phyloP scores from a whole-genome alignment of 139 green algal species.

The Chlorella sorokiniana region DNA sequence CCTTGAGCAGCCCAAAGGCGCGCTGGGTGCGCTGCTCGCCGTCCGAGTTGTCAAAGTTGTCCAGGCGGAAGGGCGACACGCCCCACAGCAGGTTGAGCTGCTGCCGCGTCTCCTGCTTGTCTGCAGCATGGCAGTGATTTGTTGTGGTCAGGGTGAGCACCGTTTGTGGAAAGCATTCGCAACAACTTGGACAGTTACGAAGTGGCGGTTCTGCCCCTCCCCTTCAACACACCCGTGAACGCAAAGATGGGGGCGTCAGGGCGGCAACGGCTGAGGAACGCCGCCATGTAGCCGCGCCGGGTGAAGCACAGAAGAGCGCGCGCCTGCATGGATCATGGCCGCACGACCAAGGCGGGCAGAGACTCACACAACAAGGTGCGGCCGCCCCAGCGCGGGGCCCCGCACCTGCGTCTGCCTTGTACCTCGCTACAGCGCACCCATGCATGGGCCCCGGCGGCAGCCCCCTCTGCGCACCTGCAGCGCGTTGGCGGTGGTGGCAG shows the following conservation, averaged over 20 bases:
- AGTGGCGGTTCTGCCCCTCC: not conserved
- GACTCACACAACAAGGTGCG: too few relatives aligned
- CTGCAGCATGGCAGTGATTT: slow-evolving; percentile 15
- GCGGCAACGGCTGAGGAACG: slow-evolving; percentile 74
- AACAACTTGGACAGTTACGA: not conserved
- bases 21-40: slow-evolving; percentile 64
- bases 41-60: slow-evolving; percentile 54
- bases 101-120: slow-evolving; percentile 62
- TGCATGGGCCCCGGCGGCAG: too few relatives aligned
- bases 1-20: slow-evolving; percentile 64
- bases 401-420: too few relatives aligned
- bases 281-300: slow-evolving; percentile 74
- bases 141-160: not conserved
- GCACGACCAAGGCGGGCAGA: too few relatives aligned
- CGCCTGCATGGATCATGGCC: too few relatives aligned
- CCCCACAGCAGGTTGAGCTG: slow-evolving; percentile 80
- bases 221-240: slow-evolving; percentile 68
- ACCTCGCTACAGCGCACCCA: too few relatives aligned
- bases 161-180: not conserved
- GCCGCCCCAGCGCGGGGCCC: too few relatives aligned
- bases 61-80: slow-evolving; percentile 74
- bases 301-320: slow-evolving; percentile 86
- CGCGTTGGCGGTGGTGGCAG: slow-evolving; percentile 72
- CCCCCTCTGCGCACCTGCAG: too few relatives aligned
- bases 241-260: slow-evolving; percentile 87